phyloP scores from a whole-genome alignment of 75 land plant genomes.

The Picea sitchensis region DNA sequence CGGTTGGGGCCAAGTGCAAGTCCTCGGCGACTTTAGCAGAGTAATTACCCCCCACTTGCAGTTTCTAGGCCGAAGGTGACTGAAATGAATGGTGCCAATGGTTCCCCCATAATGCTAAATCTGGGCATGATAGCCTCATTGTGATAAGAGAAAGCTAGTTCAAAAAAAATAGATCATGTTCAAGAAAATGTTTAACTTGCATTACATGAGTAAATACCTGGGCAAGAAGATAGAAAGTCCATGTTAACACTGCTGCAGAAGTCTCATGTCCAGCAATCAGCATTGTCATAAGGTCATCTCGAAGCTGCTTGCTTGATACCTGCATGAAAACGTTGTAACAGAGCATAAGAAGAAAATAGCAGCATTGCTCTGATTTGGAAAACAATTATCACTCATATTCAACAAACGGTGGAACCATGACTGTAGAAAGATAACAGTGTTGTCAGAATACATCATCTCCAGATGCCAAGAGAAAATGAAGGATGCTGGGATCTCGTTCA shows the following conservation, averaged over 20 bases:
- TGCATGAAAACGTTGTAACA: conserved; percentile 14
- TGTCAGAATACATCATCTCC: conserved; percentile 70
- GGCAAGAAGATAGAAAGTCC: conserved; percentile 94
- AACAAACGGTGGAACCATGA: neutral
- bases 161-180: no score
- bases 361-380: neutral
- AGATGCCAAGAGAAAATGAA: conserved; percentile 90
- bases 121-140: no score
- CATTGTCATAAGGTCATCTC: conserved; percentile 99
- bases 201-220: conserved; percentile 2
- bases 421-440: neutral
- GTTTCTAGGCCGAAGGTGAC: no score
- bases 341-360: neutral
- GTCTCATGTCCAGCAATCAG: conserved; percentile 99
- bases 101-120: no score
- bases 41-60: no score
- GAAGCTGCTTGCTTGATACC: conserved; percentile 97
- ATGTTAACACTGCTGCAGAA: conserved; percentile 96
- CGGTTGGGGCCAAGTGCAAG: no score
- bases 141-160: no score
- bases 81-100: no score
- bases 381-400: neutral
- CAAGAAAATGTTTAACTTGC: no score
- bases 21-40: no score
- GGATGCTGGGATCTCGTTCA: conserved; percentile 93